Evolutionary conservation across 257 asterid genomes (phyloP).

Genomic region (Linderniella brevidens): DNA sequence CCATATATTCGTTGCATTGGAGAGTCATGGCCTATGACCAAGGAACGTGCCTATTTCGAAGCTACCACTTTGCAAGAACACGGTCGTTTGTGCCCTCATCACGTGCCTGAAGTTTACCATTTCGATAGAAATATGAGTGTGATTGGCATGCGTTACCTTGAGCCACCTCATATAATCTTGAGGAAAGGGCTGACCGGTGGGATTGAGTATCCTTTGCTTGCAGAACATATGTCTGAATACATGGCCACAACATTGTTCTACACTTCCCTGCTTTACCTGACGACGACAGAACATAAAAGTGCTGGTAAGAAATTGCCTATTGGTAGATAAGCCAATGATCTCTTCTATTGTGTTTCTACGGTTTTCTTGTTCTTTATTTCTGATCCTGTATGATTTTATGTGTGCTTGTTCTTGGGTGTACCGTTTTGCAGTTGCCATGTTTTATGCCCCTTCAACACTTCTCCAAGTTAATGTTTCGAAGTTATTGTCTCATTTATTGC

Average conservation of each 20-base stretch:
- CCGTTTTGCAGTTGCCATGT: no score
- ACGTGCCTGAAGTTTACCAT: constrained; percentile 91
- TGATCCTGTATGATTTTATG: no score
- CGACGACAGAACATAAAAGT: constrained; percentile 71
- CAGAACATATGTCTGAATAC: constrained; percentile 66
- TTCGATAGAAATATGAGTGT: constrained; percentile 74
- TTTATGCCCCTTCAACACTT: no score
- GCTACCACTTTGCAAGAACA: constrained; percentile 45
- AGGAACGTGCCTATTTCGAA: constrained; percentile 95
- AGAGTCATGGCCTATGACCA: constrained; percentile 97
- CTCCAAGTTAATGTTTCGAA: no score
- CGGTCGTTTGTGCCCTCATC: constrained; percentile 56
- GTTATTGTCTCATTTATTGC: no score
- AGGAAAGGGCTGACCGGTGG: constrained; percentile 89
- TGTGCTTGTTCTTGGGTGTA: no score
- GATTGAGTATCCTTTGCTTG: constrained; percentile 70
- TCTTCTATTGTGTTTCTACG: no score
- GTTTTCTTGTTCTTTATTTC: no score
- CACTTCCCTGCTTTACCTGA: constrained; percentile 78
- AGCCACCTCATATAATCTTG: constrained; percentile 89
- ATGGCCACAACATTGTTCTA: constrained; percentile 81
- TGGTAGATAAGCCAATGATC: no score
- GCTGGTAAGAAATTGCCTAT: constrained; percentile 51
- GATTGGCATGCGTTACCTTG: constrained; percentile 86
- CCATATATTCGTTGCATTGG: constrained; percentile 88